Base-by-base conservation (phyloP, 1,284 basidiomycete species). In the Ustilago hordei region DNA sequence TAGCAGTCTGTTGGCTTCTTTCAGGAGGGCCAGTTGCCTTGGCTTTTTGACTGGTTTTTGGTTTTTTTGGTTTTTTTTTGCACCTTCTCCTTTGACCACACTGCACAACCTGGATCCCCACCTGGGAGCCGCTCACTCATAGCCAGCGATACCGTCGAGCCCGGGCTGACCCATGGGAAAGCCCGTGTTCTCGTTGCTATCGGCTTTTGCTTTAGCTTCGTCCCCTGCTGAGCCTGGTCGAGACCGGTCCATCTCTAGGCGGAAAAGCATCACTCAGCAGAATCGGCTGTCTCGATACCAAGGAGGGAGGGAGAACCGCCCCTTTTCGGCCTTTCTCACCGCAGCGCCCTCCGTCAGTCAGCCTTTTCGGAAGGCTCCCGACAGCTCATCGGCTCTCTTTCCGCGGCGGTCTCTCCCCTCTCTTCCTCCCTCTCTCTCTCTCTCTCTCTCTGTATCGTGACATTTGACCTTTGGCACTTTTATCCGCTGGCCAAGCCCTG, bases 41-140 rank as follows among this genome's bases (percentile, higher is more conserved):
- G 43, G 43, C 23, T 11, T 41, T 41, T 11, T 41, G 8, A 6
- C 6, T 45, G n/a, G n/a, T n/a, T n/a, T n/a, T n/a, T n/a, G n/a
- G 43, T 45, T n/a, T 19, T n/a, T 45, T 19, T 36, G 1, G 1
- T 35, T 34, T 5, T 12, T 34, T 23, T 17, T 45, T 9, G 45
- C 43, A 7, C 47, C 57, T 58, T 58, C 43, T 48, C 41, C 9
- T 35, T 35, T 32, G 2, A 48, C 57, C 43, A 59, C 43, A 45
- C 15, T 28, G 31, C 12, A 11, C 32, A 28, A 28, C 23, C 3
- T 28, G 23, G 23, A 28, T 28, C 23, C 23, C 3, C 23, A 28
- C 23, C 3, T 28, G 23, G 23, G 23, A 28, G 23, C 23, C 55
- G 55, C 55, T 57, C 55, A 57, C 41, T 57, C 41, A 57, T 41